Percentiles rank a stretch among this genome's conserved stretches.
Conservation (phyloP, 78 protist genomes). For the Trichosphaerium sp. region DNA sequence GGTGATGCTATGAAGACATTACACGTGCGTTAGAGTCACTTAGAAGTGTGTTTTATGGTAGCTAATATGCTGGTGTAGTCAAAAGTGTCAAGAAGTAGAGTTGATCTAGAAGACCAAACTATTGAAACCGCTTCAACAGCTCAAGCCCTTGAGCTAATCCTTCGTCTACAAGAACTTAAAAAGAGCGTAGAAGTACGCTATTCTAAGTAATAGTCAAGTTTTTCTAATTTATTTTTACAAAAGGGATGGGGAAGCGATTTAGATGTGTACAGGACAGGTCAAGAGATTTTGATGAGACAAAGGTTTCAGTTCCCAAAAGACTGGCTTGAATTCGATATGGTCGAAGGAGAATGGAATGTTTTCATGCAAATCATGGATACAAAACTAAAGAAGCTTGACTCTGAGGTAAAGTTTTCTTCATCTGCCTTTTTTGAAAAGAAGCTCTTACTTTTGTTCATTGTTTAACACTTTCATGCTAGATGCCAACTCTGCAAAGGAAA, state of each 20-base stretch:
- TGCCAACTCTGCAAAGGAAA: conserved; percentile 48
- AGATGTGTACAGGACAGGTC: conserved; percentile 30
- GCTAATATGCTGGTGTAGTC: neutral
- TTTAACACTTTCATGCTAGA: conserved; percentile 18
- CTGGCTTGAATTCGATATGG: conserved; percentile 70
- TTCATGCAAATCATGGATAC: conserved; percentile 43
- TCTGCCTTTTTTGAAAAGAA: conserved; percentile 17
- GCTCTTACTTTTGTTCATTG: too few relatives aligned
- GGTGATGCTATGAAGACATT: conserved; percentile 28
- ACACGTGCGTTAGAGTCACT: neutral
- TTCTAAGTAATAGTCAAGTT: too few relatives aligned
- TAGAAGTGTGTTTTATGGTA: neutral
- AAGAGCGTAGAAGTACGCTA: too few relatives aligned
- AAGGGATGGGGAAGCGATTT: conserved; percentile 32
- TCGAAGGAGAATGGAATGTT: conserved; percentile 72
- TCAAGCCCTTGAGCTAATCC: conserved; percentile 63
- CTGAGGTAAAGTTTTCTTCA: conserved; percentile 8
- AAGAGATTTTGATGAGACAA: conserved; percentile 51
- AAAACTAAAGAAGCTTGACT: too few relatives aligned
- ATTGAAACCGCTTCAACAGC: conserved; percentile 65
- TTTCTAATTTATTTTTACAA: too few relatives aligned
- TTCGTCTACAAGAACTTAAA: conserved; percentile 62
- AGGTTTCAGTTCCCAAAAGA: conserved; percentile 69
- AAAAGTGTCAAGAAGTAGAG: conserved; percentile 17
- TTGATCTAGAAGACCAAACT: conserved; percentile 51